Base-by-base conservation (phyloP, 2,329 filamentous ascomycete genomes). In the Venturia asperata region DNA sequence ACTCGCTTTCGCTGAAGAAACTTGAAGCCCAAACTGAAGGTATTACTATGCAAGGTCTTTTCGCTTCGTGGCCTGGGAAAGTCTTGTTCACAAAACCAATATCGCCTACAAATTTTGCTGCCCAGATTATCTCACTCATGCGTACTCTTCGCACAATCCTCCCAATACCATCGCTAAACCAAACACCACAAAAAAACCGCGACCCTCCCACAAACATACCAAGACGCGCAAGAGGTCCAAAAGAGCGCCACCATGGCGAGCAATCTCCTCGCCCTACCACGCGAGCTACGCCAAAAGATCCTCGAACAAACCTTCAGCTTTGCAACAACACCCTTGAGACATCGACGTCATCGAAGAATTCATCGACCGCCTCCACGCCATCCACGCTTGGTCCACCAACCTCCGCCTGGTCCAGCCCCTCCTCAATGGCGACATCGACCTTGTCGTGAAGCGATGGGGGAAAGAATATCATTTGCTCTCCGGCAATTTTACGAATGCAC, bases 341-440 rank as follows among this genome's bases (percentile, higher is more conserved):
- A 56, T 56, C 49, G 49, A 56, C 49, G 49, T 56, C 49, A 56
- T 56, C 49, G 49, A 56, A 17, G 49, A 34, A 34, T 11, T 56
- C 3, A 56, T 56, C 24, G 49, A 56, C 30, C 49, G 49, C 11
- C 27, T 34, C 4, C 24, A 30, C 24, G 24, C 49, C 24, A 56
- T 56, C 27, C 30, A 11, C 49, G 6, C 24, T 56, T 56, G 49
- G 49, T 56, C 49, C 17, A 19, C 11, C 2, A 17, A 1, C 17
- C 24, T 56, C 17, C 49, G 49, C 17, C 1, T 3, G 13, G 49
- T 56, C 30, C 49, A 56, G 4, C 27, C 49, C 4, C 49, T 56
- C 30, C 49, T 56, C 17, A 30, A 30, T 24, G 6, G 4, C 13
- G 49, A 56, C 24, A 56, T 56, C 17, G 24, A 30, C 19, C 34